These are phyloP conservation scores for Phytophthora rubi DNA, from an alignment of 352 stramenopile species.

Conservation along the genomic window DNA sequence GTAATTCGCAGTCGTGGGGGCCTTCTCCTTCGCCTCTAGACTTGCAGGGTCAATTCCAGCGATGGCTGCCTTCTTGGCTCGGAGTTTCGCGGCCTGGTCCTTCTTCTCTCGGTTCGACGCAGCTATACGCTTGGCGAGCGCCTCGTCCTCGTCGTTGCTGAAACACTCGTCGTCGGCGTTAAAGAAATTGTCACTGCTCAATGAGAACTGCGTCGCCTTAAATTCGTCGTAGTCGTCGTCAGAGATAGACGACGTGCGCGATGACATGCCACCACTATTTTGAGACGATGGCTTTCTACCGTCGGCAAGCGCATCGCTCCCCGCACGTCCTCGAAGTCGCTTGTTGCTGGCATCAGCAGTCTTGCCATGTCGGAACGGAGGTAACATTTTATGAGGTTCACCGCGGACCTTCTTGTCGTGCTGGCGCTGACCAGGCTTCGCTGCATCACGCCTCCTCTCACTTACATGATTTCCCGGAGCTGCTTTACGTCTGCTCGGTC, in stretches of 20 bases:
- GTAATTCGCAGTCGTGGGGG: conserved; percentile 38
- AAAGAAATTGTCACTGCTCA: conserved; percentile 29
- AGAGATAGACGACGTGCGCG: conserved; percentile 32
- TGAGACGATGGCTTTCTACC: conserved; percentile 20
- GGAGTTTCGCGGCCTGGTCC: conserved; percentile 25
- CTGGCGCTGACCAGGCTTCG: conserved; percentile 8
- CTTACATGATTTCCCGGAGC: conserved; percentile 12
- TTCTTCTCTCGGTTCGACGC: conserved; percentile 32
- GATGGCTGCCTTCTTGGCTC: conserved; percentile 37
- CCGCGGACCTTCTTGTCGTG: conserved; percentile 29
- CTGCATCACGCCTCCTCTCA: conserved; percentile 21
- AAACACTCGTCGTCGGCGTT: conserved; percentile 27
- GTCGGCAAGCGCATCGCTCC: conserved; percentile 3
- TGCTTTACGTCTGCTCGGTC: conserved; percentile 27
- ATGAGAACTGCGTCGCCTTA: conserved; percentile 29
- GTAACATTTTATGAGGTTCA: conserved; percentile 12
- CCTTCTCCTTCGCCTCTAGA: conserved; percentile 30
- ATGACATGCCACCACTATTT: conserved; percentile 35
- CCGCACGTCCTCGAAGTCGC: conserved; percentile 6
- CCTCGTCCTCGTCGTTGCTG: conserved; percentile 39
- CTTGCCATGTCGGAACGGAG: conserved; percentile 11
- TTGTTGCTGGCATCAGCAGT: not conserved
- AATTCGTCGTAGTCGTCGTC: conserved; percentile 33
- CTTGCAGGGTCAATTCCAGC: conserved; percentile 38
- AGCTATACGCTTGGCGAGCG: conserved; percentile 34